These are phyloP conservation scores for Mycena leptocephala DNA, from an alignment of 768 basidiomycete species.

Conservation along the genomic window DNA sequence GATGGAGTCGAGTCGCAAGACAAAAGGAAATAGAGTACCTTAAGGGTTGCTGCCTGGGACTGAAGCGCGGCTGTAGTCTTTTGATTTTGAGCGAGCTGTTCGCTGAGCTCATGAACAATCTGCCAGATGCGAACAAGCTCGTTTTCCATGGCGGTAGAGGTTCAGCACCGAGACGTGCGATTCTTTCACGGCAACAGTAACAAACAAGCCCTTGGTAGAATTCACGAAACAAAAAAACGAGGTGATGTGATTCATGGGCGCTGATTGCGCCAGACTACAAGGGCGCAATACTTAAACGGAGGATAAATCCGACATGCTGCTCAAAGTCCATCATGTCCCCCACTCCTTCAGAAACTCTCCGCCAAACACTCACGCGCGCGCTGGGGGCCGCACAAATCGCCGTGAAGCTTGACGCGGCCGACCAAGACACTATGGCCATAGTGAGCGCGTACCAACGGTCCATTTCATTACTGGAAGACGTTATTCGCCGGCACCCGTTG, in stretches of 20 bases:
- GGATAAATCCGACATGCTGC: conserved; percentile 2
- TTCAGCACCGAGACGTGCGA: neutral
- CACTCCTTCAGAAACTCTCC: conserved; percentile 31
- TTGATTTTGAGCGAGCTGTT: conserved; percentile 88
- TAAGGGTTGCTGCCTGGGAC: conserved; percentile 78
- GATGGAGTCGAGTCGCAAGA: conserved; percentile 23
- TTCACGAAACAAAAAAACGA: neutral
- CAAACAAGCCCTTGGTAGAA: neutral
- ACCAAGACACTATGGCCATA: conserved; percentile 26
- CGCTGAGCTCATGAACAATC: conserved; percentile 85
- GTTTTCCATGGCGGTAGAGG: conserved; percentile 64
- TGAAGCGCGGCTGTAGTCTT: conserved; percentile 81
- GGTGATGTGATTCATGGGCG: conserved; percentile 22
- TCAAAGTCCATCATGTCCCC: neutral
- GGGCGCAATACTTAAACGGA: neutral
- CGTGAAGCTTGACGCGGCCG: conserved; percentile 31
- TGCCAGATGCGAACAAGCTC: conserved; percentile 84
- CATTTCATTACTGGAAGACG: conserved; percentile 28
- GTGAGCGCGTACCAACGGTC: conserved; percentile 28
- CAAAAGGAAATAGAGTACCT: conserved; percentile 64
- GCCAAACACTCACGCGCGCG: conserved; percentile 32
- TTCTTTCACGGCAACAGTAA: neutral
- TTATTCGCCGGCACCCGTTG: conserved; percentile 6
- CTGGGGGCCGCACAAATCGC: conserved; percentile 28
- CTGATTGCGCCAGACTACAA: conserved; percentile 22